Evolutionary conservation across 1,284 basidiomycete genomes (phyloP), one percentile per base, ranked within the genome.

Genomic region (Ustanciosporium gigantosporum): DNA sequence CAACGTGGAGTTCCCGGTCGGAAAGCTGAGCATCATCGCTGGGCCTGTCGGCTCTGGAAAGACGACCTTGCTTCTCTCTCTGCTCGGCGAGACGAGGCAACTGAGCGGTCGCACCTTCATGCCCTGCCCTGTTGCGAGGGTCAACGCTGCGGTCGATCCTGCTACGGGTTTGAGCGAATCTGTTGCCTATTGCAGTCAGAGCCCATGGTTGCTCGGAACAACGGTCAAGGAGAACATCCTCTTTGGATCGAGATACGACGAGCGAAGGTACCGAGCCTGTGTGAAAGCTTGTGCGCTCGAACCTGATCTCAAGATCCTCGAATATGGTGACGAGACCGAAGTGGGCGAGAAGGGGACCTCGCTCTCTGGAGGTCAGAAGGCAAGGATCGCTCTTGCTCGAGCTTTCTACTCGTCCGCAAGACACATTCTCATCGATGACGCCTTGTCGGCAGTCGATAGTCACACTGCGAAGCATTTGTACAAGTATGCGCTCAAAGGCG

Each of bases 171-270:
- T 88, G 25, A 83, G 84, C 68, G 87, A 90, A 66, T 81, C 86
- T 8, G 85, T 92, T 49, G 92, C 90, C 0, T 97, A 91, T 79
- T 92, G 95, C 11, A 91, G 92, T n/a, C 93, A 96, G 80, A 84
- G 86, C 1, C 87, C 91, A 0, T 92, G 90, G 90, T 82, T 95
- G 25, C 86, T 91, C 47, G 95, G 95, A 74, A 91, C 90, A 0
- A 90, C 88, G 4, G 91, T 97, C 78, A 88, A 87, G 82, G 90
- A 94, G 39, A 97, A 96, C 68, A 94, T 96, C 60, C 79, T 95
- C 19, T 97, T 97, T 79, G 89, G 87, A 49, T 81, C 90, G 20
- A 90, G 90, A 0, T 90, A 84, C 66, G 83, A 90, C 56, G 84
- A 87, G 68, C 83, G 85, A 41, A 84, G 91, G 3, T 94, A 94